Evolutionary conservation across 805 yeast species (phyloP).

Genomic region (Phaffomyces antillensis): DNA sequence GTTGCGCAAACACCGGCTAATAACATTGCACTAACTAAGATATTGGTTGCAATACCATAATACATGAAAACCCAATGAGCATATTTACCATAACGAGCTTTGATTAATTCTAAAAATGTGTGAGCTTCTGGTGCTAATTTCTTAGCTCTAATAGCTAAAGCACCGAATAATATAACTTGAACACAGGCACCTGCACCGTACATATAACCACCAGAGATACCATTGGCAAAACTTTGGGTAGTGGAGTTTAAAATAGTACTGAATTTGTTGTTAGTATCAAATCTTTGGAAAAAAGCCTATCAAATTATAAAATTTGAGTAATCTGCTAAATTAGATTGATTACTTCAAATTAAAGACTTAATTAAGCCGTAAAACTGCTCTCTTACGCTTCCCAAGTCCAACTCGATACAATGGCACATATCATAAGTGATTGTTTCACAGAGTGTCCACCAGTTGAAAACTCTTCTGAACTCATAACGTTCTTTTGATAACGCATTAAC

Average conservation of each 20-base stretch:
- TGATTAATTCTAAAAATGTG: slow-evolving; percentile 81
- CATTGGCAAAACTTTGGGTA: slow-evolving; percentile 70
- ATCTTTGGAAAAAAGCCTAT: too few relatives aligned
- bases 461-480: slow-evolving; percentile 87
- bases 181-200: slow-evolving; percentile 91
- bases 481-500: slow-evolving; percentile 72
- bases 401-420: slow-evolving; percentile 86
- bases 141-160: slow-evolving; percentile 82
- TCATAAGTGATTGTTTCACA: slow-evolving; percentile 76
- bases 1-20: slow-evolving; percentile 88
- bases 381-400: slow-evolving; percentile 84
- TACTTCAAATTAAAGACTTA: too few relatives aligned
- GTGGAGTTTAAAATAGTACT: slow-evolving; percentile 61
- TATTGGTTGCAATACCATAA: slow-evolving; percentile 82
- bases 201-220: slow-evolving; percentile 59
- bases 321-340: too few relatives aligned
- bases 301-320: too few relatives aligned
- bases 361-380: too few relatives aligned
- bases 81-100: slow-evolving; percentile 68
- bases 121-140: slow-evolving; percentile 88
- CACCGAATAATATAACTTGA: slow-evolving; percentile 80
- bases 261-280: too few relatives aligned
- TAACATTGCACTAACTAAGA: slow-evolving; percentile 88
- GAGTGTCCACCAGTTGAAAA: slow-evolving; percentile 90
- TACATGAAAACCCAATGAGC: slow-evolving; percentile 67